Base-by-base conservation (phyloP, 2,329 filamentous ascomycete genomes). In the Exophiala mesophila region DNA sequence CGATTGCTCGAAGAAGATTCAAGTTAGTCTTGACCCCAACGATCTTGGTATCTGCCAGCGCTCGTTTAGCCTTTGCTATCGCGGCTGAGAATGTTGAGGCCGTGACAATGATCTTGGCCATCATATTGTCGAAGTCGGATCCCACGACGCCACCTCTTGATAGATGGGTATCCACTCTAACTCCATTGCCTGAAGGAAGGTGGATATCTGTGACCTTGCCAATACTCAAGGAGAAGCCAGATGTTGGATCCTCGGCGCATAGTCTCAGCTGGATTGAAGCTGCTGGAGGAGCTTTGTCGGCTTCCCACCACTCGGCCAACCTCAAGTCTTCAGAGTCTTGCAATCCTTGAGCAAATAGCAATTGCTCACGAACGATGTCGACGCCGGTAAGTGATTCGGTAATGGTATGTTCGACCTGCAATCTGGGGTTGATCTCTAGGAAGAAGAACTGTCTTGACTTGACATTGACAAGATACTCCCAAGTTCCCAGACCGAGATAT, bases 351-450 rank as follows among this genome's bases (percentile, higher is more conserved):
- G 76, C 68, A 5, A 80, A 58, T 2, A 71, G 58, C 1, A 81
- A 63, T 44, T 81, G 77, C 2, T 64, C 60, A 50, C 70, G 68
- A 12, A 80, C 76, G 3, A 81, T 64, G 45, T 81, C 77, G 5
- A 71, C 59, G 1, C 62, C 65, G 4, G 69, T 70, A 5, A 82
- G 71, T 3, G 64, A 67, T 50, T 81, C 77, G 0, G 76, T 79
- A 39, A 80, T 71, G 1, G 77, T 80, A 54, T 80, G 77, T 50
- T 81, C 77, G 28, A 81, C 77, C 54, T 80, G 77, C 2, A 80
- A 57, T 2, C 77, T 66, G 0, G 77, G 77, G 41, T 81, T 81
- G 49, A 80, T 68, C 53, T 81, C 77, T 4, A 81, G 59, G 51
- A 81, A 80, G 59, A 71, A 80, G 57, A 72, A 77, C 17, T 75